phyloP scores from a whole-genome alignment of 164 flowering plant genomes.

The Umbilicus rupestris region DNA sequence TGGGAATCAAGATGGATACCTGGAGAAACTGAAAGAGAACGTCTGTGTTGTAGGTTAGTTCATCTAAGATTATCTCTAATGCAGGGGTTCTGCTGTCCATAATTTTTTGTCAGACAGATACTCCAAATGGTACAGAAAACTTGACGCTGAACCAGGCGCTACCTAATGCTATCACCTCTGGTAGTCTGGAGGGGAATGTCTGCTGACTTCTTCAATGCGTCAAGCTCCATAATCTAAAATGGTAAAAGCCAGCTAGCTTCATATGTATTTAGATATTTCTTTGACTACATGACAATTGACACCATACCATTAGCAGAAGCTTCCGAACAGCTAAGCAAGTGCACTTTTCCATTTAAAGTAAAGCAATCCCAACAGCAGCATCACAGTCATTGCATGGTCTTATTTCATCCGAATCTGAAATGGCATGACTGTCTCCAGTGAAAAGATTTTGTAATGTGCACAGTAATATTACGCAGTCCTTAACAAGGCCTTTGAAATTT shows the following conservation, averaged over 20 bases:
- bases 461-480: constrained; percentile 42
- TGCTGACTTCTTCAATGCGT: constrained; percentile 50
- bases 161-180: constrained; percentile 84
- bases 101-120: neutral
- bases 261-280: neutral
- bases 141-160: constrained; percentile 10
- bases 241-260: neutral
- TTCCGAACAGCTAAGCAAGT: constrained; percentile 42
- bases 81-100: constrained; percentile 50
- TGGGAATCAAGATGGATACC: constrained; percentile 27
- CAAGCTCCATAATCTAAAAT: constrained; percentile 74
- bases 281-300: constrained; percentile 1
- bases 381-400: constrained; percentile 15
- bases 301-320: constrained; percentile 45
- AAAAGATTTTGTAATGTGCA: constrained; percentile 24
- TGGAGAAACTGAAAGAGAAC: constrained; percentile 48
- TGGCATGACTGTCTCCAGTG: constrained; percentile 13
- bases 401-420: constrained; percentile 12
- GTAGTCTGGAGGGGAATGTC: constrained; percentile 42
- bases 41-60: constrained; percentile 51
- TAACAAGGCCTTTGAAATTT: constrained; percentile 46
- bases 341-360: constrained; percentile 33
- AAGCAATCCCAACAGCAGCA: constrained; percentile 29
- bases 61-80: constrained; percentile 68
- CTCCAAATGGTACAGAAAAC: neutral